Evolutionary conservation across 2,329 filamentous ascomycete species (phyloP), one percentile per base, ranked within the genome.

Genomic region (Aspergillus carbonarius): DNA sequence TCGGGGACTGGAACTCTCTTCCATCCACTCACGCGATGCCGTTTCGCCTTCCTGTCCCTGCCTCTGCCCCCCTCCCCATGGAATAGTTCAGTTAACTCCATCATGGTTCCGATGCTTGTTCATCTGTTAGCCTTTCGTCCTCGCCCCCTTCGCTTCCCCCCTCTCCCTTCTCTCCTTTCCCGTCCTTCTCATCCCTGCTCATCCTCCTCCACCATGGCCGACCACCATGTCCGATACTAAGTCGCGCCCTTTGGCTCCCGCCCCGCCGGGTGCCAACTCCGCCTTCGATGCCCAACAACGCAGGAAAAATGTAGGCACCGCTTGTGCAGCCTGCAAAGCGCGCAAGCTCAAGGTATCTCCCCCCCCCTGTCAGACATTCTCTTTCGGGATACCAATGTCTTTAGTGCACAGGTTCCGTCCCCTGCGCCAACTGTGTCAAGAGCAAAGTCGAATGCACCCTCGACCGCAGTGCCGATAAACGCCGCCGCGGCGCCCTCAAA

Each of bases 321-420:
- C 68, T 3, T 70, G 68, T 56, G 48, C 54, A 12, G 59, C 60
- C 27, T 70, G 68, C 55, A 68, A 70, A 51, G 49, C 63, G 32
- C 67, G 68, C 18, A 70, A 70, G 42, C 58, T 69, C n/a, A 69
- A 68, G 63, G 68, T 68, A 60, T 34, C 30, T 6, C 20, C 27
- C 23, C 2, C 0, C 23, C n/a, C n/a, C n/a, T 37, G 40, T 5
- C 17, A 6, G 4, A n/a, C 4, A 4, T n/a, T 7, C 18, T 17
- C 3, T 2, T 13, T 8, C 4, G 3, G 13, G 5, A 8, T 20
- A 44, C 18, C 25, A 18, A 34, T 53, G 17, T 48, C 32, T 10
- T 10, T 54, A 69, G 67, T 69, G 67, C 39, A 65, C 64, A 12
- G 65, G 65, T 37, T 59, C 55, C 13, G 60, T 62, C 12, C 67